A percentile compares a stretch with the other conserved stretches of the same genome.
These are phyloP conservation scores for Acanthamoeba royreba DNA, from an alignment of 208 protist species.

Conservation along the genomic window DNA sequence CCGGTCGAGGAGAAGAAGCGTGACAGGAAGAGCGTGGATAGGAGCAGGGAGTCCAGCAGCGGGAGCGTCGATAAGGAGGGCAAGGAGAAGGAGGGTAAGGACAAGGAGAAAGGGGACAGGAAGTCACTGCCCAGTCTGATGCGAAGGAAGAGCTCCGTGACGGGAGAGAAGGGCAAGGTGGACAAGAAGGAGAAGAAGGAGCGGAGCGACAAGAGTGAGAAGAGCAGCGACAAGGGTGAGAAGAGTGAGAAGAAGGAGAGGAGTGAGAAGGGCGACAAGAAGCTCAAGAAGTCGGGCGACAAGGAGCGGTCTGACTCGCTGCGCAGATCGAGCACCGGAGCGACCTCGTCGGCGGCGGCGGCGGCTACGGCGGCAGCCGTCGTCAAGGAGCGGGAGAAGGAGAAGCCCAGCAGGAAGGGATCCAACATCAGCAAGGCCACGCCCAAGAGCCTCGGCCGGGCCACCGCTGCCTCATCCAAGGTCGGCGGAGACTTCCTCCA, in stretches of 20 bases:
- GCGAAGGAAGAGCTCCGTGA: too few species aligned
- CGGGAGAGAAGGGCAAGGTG: neutral
- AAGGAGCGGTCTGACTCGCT: neutral
- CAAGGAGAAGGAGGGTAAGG: neutral
- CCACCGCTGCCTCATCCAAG: neutral
- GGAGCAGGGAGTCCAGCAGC: neutral
- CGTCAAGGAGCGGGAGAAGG: neutral
- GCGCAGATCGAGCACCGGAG: neutral
- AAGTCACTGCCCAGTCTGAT: neutral
- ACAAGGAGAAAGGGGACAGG: neutral
- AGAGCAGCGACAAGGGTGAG: neutral
- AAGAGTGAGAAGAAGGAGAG: neutral
- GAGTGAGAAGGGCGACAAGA: neutral
- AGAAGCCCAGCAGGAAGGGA: neutral
- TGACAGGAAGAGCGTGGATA: neutral
- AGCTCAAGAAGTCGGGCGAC: neutral
- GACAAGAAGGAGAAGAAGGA: neutral
- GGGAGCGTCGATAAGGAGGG: neutral
- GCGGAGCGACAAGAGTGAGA: neutral
- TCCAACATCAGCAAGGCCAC: slow-evolving; percentile 23
- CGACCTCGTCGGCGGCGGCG: neutral
- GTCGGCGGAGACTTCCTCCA: slow-evolving; percentile 7
- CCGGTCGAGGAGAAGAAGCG: neutral
- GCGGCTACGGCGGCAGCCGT: neutral
- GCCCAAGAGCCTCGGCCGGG: neutral